Base-by-base conservation (phyloP, 2,329 filamentous ascomycete genomes). In the Tolypocladium inflatum region DNA sequence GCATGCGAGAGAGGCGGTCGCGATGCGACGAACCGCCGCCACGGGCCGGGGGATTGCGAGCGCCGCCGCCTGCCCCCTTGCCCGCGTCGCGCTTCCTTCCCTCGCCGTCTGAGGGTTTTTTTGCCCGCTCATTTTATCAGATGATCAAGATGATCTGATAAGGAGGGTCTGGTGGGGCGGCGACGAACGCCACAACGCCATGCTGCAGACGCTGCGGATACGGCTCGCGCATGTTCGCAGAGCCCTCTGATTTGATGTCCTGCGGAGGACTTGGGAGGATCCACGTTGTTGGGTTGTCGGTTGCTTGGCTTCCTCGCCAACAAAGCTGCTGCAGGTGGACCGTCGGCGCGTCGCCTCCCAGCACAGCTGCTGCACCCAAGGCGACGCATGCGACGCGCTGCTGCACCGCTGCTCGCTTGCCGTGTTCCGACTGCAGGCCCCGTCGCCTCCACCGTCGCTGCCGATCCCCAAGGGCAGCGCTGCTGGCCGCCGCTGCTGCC, bases 81-180 rank as follows among this genome's bases (percentile, higher is more conserved):
- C 3, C 26, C 26, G 4, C 26, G 26, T 30, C 26, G 26, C 45
- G 1, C 23, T 42, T 7, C 21, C 9, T 8, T 2, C 11, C 41
- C 26, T 17, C 8, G 26, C 6, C 8, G 17, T 35, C 39, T 15
- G 37, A 21, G 17, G 6, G 45, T 43, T 55, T 42, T 30, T 35
- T n/a, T 43, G n/a, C n/a, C n/a, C 30, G 10, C 38, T n/a, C 30
- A 42, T 5, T 48, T 55, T 55, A 55, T 55, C 54, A 55, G 54
- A 55, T 55, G 54, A 55, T 55, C 54, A 48, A 55, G 54, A 55
- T 55, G 54, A 55, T 55, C 54, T 55, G 54, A 55, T 55, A 55
- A 55, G 41, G n/a, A 21, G 35, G 26, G 39, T 26, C 10, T 15
- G 54, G 23, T 37, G 41, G 39, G 23, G 19, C 48, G 33, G 11